Evolutionary conservation across 2,329 filamentous ascomycete genomes (phyloP).

Genomic region (Xylaria sp.): DNA sequence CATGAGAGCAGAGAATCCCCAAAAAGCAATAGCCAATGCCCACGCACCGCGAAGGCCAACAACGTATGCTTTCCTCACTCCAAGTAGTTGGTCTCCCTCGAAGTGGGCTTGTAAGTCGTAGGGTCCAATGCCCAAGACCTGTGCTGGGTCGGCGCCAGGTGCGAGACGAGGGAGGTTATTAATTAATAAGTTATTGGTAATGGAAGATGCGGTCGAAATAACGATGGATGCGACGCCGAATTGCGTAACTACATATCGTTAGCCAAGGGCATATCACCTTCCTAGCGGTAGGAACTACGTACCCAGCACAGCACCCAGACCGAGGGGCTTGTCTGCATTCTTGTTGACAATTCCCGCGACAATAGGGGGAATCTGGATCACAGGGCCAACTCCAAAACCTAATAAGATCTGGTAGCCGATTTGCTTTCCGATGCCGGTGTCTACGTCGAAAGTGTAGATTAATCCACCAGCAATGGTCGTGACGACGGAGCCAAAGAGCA

Average conservation of each 20-base stretch:
- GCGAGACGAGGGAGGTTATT: slow-evolving; percentile 26
- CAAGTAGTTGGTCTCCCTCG: slow-evolving; percentile 25
- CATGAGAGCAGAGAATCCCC: slow-evolving; percentile 28
- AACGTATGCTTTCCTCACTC: slow-evolving; percentile 28
- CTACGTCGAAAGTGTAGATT: slow-evolving; percentile 53
- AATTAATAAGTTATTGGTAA: slow-evolving; percentile 31
- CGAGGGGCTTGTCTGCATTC: slow-evolving; percentile 31
- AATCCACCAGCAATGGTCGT: slow-evolving; percentile 54
- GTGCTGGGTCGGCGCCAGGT: background rate
- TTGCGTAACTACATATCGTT: slow-evolving; percentile 21
- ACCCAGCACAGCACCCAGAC: slow-evolving; percentile 26
- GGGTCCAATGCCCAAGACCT: slow-evolving; percentile 27
- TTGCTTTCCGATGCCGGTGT: slow-evolving; percentile 46
- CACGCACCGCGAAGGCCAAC: slow-evolving; percentile 29
- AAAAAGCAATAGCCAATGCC: slow-evolving; percentile 28
- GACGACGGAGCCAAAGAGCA: slow-evolving; percentile 51
- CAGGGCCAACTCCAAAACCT: slow-evolving; percentile 54
- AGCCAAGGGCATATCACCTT: background rate
- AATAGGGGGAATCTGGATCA: slow-evolving; percentile 52
- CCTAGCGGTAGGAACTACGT: background rate
- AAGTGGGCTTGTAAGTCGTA: slow-evolving; percentile 23
- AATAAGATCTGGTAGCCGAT: slow-evolving; percentile 56
- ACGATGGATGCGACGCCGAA: slow-evolving; percentile 29
- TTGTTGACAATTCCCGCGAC: slow-evolving; percentile 26
- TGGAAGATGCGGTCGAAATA: slow-evolving; percentile 25